Conservation (phyloP, 768 basidiomycete species). For the Suillus sp. region DNA sequence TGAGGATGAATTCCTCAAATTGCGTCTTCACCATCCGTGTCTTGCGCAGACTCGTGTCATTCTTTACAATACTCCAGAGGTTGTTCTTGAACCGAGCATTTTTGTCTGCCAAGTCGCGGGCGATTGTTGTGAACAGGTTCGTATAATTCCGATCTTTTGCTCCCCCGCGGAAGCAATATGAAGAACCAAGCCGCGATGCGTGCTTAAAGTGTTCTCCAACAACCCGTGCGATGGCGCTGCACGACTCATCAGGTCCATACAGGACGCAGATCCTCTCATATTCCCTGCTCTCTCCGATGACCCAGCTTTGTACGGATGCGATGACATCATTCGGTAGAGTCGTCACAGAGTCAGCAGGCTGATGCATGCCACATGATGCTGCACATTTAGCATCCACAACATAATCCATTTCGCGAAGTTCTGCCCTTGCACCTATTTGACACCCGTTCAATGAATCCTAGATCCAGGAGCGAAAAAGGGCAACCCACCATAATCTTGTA, state of each 20-base stretch:
- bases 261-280: slow-evolving; percentile 28
- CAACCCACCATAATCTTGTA: neutral
- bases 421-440: slow-evolving; percentile 9
- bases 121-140: slow-evolving; percentile 36
- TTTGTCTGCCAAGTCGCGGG: slow-evolving; percentile 33
- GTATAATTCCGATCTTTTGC: slow-evolving; percentile 18
- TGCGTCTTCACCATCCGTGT: neutral
- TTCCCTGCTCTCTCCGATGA: slow-evolving; percentile 12
- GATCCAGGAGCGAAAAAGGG: neutral
- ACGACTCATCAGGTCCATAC: slow-evolving; percentile 29
- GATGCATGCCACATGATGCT: slow-evolving; percentile 4
- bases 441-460: no score
- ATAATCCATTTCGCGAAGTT: slow-evolving; percentile 24
- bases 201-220: slow-evolving; percentile 28
- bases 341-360: no score
- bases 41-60: neutral
- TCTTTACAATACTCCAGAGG: slow-evolving; percentile 21
- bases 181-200: slow-evolving; percentile 32
- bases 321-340: neutral
- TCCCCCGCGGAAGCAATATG: slow-evolving; percentile 22
- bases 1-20: slow-evolving; percentile 6
- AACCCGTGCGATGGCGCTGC: slow-evolving; percentile 35
- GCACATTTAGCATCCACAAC: slow-evolving; percentile 19
- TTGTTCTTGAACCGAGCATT: slow-evolving; percentile 24
- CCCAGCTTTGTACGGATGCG: slow-evolving; percentile 16